Percentiles rank a stretch among this genome's conserved stretches.
phyloP scores from a whole-genome alignment of 2,329 filamentous ascomycete species.

The Cordyceps sp. region DNA sequence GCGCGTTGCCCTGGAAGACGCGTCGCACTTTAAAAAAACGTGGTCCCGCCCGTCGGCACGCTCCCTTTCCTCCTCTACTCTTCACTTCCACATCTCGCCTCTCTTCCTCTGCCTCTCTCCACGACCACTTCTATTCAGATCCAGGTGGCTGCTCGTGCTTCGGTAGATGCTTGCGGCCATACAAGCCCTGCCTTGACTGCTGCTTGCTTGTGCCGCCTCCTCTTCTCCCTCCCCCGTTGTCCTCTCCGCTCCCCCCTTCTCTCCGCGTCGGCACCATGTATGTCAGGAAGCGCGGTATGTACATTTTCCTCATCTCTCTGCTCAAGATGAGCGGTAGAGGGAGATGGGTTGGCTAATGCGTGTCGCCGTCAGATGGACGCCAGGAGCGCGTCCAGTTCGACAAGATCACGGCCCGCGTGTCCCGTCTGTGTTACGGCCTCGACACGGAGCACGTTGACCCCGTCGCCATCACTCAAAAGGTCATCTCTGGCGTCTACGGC shows the following conservation, averaged over 20 bases:
- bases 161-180: too few species aligned
- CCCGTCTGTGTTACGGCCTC: slow-evolving; percentile 90
- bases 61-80: not conserved
- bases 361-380: slow-evolving; percentile 75
- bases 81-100: slow-evolving; percentile 1
- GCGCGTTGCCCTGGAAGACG: slow-evolving; percentile 16
- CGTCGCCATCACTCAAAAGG: slow-evolving; percentile 96
- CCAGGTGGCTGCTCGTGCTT: too few species aligned
- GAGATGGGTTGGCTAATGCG: too few species aligned
- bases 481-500: slow-evolving; percentile 98
- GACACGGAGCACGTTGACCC: slow-evolving; percentile 92
- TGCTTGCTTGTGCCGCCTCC: slow-evolving; percentile 4
- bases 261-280: slow-evolving; percentile 30
- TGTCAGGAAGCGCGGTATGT: slow-evolving; percentile 46
- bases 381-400: slow-evolving; percentile 99
- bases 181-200: not conserved
- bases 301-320: not conserved
- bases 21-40: slow-evolving; percentile 20
- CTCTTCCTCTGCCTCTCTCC: slow-evolving; percentile 7
- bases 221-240: slow-evolving; percentile 5
- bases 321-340: too few species aligned
- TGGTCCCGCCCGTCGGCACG: slow-evolving; percentile 7
- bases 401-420: slow-evolving; percentile 98
- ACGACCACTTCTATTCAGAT: too few species aligned
- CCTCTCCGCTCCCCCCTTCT: slow-evolving; percentile 7